A percentile compares a stretch with the other conserved stretches of the same genome.
These are phyloP conservation scores for Gloeostereum incarnatum DNA, from an alignment of 768 basidiomycete species.

Conservation along the genomic window DNA sequence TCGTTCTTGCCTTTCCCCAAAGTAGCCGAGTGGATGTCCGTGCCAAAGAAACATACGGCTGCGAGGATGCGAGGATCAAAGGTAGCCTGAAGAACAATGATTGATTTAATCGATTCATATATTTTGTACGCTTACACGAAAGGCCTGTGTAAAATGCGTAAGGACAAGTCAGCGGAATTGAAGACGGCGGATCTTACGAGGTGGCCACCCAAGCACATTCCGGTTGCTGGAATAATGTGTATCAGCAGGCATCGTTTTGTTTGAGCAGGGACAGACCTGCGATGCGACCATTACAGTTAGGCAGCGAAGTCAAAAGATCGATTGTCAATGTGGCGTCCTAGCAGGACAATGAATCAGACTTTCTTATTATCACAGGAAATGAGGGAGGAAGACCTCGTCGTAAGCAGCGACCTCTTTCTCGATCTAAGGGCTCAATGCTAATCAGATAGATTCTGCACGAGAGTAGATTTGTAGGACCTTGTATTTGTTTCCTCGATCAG, in stretches of 20 bases:
- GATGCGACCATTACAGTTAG: slow-evolving; percentile 88
- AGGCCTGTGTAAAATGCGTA: slow-evolving; percentile 23
- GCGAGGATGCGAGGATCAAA: slow-evolving; percentile 80
- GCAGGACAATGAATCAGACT: slow-evolving; percentile 1
- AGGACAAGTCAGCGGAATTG: slow-evolving; percentile 1
- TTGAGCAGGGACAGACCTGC: slow-evolving; percentile 42
- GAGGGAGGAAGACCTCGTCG: slow-evolving; percentile 52
- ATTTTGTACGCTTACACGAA: slow-evolving; percentile 20
- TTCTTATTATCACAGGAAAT: background rate
- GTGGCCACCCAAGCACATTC: slow-evolving; percentile 89
- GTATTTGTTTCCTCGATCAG: slow-evolving; percentile 87
- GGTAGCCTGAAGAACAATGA: slow-evolving; percentile 57
- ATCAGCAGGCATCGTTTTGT: background rate
- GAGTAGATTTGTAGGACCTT: too few species aligned
- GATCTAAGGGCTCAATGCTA: too few species aligned
- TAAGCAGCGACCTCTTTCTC: slow-evolving; percentile 85
- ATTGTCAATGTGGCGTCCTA: slow-evolving; percentile 75
- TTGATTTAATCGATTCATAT: background rate
- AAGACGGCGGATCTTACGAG: slow-evolving; percentile 37
- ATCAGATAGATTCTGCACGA: too few species aligned
- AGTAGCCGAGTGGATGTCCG: slow-evolving; percentile 83
- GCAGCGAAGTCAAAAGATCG: slow-evolving; percentile 61
- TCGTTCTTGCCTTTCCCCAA: slow-evolving; percentile 82
- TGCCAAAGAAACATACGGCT: slow-evolving; percentile 91
- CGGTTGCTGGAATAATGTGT: slow-evolving; percentile 47